Evolutionary conservation across 768 basidiomycete genomes (phyloP), one percentile per base, ranked within the genome.

Genomic region (Tephrocybe rancida): DNA sequence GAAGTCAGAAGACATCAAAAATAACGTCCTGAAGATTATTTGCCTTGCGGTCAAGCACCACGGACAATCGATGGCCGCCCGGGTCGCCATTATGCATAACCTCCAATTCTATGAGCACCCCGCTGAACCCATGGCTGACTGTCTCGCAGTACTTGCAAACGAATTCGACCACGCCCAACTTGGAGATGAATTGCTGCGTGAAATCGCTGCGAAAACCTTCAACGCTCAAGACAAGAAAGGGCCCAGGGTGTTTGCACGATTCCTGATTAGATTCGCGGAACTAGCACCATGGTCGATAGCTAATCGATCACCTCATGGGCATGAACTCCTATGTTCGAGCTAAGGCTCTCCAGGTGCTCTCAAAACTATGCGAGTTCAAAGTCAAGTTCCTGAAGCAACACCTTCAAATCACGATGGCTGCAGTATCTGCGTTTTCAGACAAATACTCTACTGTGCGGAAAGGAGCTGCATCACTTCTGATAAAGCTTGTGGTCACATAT

Each of bases 41-140:
- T 98, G 94, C 69, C 73, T 88, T 45, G 88, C 96, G 0, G 93
- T 98, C 55, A 98, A 98, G 66, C 84, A 89, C 61, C 95, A 98
- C 57, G 85, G 82, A 3, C 95, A 98, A 59, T 77, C 82, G 1
- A 82, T 90, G 56, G 85, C 87, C 19, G 91, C 92, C 0, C 94
- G 96, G 64, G 95, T 90, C 55, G 83, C 81, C 56, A 91, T 99
- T 70, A 90, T 96, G 71, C 95, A 97, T 65, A 85, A 83, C 43
- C 75, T 99, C 13, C 94, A 95, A 55, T 96, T 95, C 69, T 92
- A 87, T 60, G 97, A 99, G 61, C 96, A 98, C 64, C 82, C 97
- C 19, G 85, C 92, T 0, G 96, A 98, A 63, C 87, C 90, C 1
- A 90, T 98, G 86, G 96, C 97, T 0, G 96, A 98, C 60, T 86